Percentiles rank a stretch among this genome's conserved stretches.
These are phyloP conservation scores for Borovskyia barvae DNA, from an alignment of 208 protist species.

Conservation along the genomic window DNA sequence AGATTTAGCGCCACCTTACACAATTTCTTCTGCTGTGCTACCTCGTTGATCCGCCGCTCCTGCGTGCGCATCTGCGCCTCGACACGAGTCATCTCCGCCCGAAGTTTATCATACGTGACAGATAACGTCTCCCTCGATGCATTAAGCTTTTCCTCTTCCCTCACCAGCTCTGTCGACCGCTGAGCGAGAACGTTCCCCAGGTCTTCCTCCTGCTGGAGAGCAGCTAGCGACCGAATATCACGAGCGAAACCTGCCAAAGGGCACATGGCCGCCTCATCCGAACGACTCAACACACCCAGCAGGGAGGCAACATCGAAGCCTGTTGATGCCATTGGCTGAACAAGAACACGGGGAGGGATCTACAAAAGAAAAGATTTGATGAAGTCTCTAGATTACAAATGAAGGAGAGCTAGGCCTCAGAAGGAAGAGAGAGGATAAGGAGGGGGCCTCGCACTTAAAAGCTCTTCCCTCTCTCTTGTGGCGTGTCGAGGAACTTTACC, in stretches of 20 bases:
- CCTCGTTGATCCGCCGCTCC: conserved; percentile 48
- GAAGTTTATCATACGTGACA: conserved; percentile 74
- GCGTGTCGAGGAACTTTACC: no score
- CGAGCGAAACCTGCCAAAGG: conserved; percentile 62
- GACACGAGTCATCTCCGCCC: conserved; percentile 70
- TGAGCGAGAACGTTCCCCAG: conserved; percentile 67
- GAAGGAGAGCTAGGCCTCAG: no score
- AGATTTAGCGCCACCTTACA: conserved; percentile 79
- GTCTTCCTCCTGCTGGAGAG: conserved; percentile 5
- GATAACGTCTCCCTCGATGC: conserved; percentile 41
- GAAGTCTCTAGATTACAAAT: no score
- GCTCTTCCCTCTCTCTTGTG: no score
- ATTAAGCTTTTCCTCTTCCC: conserved; percentile 73
- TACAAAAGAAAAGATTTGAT: background rate
- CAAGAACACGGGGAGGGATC: background rate
- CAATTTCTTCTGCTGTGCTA: conserved; percentile 68
- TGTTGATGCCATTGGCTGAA: background rate
- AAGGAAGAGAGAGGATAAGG: no score
- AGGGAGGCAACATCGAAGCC: conserved; percentile 62
- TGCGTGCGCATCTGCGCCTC: conserved; percentile 77
- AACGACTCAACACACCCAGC: conserved; percentile 48
- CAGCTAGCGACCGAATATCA: conserved; percentile 35
- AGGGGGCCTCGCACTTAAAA: no score
- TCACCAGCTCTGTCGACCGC: conserved; percentile 46
- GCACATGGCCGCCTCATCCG: conserved; percentile 49